phyloP scores from a whole-genome alignment of 2,329 filamentous ascomycete species.

The Diaporthe ilicicola region DNA sequence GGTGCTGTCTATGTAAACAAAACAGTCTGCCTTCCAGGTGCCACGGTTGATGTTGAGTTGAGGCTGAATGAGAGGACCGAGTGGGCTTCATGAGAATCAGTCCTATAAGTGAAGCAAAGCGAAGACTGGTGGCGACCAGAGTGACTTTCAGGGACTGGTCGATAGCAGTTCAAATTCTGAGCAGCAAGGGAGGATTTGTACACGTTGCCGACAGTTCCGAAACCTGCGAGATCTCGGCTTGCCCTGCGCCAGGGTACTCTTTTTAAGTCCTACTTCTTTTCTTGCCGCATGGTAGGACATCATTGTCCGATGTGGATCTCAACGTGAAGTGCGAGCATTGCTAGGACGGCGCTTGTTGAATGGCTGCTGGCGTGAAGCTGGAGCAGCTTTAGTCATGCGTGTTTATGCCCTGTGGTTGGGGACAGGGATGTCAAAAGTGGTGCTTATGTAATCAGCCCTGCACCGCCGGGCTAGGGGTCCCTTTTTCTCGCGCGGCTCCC shows the following conservation, averaged over 20 bases:
- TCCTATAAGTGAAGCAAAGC: constrained; percentile 16
- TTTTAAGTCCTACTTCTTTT: neutral
- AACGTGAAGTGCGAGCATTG: too few species aligned
- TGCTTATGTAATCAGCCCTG: neutral
- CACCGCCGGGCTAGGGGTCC: neutral
- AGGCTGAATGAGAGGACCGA: constrained; percentile 46
- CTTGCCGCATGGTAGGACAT: neutral
- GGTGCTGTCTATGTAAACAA: constrained; percentile 37
- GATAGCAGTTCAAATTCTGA: too few species aligned
- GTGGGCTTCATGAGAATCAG: constrained; percentile 42
- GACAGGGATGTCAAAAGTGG: too few species aligned
- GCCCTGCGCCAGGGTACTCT: neutral
- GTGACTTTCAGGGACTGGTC: neutral
- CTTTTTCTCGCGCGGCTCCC: neutral
- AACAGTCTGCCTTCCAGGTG: constrained; percentile 37
- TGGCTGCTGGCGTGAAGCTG: neutral
- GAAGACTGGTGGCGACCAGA: too few species aligned
- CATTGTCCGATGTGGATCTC: neutral
- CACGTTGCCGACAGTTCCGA: neutral
- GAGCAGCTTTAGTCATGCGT: neutral
- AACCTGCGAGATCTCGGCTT: too few species aligned
- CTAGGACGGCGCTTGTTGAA: neutral
- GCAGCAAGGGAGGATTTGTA: too few species aligned
- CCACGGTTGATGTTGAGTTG: constrained; percentile 38
- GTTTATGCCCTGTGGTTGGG: neutral